Conservation (phyloP, 768 basidiomycete species). For the Lactifluus pinguis region DNA sequence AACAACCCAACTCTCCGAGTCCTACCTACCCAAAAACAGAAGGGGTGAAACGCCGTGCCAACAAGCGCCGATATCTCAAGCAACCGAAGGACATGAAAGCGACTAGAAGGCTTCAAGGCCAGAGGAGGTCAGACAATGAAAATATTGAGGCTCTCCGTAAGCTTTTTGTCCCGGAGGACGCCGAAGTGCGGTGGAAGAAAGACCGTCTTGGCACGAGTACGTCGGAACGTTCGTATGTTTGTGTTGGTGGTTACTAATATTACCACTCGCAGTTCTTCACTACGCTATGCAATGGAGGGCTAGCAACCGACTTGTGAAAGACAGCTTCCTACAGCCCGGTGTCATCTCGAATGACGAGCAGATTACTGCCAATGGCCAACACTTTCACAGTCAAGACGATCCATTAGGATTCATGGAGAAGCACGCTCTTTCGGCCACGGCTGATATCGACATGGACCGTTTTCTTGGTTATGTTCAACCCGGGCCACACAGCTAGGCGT, state of each 20-base stretch:
- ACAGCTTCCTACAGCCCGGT: background rate
- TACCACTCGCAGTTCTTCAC: background rate
- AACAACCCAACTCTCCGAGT: background rate
- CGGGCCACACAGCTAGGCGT: background rate
- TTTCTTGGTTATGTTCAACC: background rate
- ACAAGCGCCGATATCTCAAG: background rate
- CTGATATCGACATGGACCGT: background rate
- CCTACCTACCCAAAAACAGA: background rate
- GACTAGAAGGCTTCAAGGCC: background rate
- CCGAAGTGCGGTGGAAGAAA: conserved; percentile 6
- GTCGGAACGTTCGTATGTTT: background rate
- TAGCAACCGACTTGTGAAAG: background rate
- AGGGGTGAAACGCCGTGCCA: background rate
- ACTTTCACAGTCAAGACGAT: background rate
- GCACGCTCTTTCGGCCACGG: background rate
- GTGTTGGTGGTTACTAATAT: background rate
- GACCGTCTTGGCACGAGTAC: conserved; percentile 7
- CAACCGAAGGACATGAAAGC: conserved; percentile 1
- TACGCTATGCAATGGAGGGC: background rate
- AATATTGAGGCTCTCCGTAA: background rate
- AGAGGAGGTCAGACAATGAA: conserved; percentile 2
- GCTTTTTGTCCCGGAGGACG: conserved; percentile 1
- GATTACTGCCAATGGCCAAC: background rate
- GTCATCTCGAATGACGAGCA: background rate
- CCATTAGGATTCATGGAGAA: background rate